Percentiles rank a stretch among this genome's conserved stretches.
Conservation (phyloP, 345 rosid genomes). For the Ricinus communis region DNA sequence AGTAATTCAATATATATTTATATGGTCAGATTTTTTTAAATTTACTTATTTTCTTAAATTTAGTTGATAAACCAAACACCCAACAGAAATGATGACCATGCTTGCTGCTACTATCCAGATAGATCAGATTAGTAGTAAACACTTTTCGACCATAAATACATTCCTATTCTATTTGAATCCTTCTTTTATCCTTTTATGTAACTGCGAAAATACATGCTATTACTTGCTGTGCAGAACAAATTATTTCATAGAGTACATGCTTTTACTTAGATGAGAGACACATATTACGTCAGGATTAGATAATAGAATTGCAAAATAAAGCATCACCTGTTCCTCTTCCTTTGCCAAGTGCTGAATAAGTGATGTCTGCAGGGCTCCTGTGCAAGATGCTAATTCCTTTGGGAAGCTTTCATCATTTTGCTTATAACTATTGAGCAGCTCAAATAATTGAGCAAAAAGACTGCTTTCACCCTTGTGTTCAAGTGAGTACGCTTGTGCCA, state of each 20-base stretch:
- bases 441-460: constrained; percentile 59
- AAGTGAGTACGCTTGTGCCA: constrained; percentile 55
- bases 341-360: constrained; percentile 68
- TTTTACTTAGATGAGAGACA: no score
- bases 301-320: background rate
- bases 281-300: constrained; percentile 1
- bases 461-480: constrained; percentile 62
- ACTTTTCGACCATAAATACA: no score
- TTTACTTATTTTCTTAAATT: no score
- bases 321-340: constrained; percentile 66
- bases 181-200: background rate
- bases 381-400: constrained; percentile 58
- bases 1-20: no score
- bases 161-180: background rate
- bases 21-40: no score
- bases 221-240: background rate
- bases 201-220: background rate
- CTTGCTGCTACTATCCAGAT: no score
- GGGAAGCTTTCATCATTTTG: constrained; percentile 53
- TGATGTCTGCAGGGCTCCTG: constrained; percentile 63
- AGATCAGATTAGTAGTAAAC: no score
- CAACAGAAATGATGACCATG: no score
- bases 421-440: constrained; percentile 44
- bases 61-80: no score
- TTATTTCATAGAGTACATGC: no score